A percentile compares a stretch with the other conserved stretches of the same genome.
These are phyloP conservation scores for Globisporangium paddicum DNA, from an alignment of 352 stramenopile species.

Conservation along the genomic window DNA sequence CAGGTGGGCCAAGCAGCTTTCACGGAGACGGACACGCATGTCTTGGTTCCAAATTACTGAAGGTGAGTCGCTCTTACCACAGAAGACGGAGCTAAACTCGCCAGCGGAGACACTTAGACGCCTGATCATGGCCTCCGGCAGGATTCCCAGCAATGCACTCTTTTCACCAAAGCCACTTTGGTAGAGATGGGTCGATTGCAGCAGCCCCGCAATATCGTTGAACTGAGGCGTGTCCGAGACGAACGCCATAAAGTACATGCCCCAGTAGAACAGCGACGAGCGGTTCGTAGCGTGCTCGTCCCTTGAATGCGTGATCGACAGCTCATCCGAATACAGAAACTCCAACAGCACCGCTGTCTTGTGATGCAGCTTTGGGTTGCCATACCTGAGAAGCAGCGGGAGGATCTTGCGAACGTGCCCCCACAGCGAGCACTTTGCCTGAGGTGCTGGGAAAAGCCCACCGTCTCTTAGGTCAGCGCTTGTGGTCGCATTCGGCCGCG, in stretches of 20 bases:
- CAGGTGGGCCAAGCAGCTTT: conserved; percentile 89
- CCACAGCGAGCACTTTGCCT: conserved; percentile 47
- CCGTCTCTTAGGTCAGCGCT: conserved; percentile 14
- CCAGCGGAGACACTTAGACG: conserved; percentile 77
- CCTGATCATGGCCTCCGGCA: conserved; percentile 90
- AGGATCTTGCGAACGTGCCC: conserved; percentile 40
- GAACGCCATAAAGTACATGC: conserved; percentile 78
- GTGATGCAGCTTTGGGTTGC: conserved; percentile 48
- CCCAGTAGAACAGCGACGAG: conserved; percentile 49
- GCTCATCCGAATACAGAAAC: conserved; percentile 44
- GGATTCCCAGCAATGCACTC: conserved; percentile 78
- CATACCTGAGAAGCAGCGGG: conserved; percentile 41
- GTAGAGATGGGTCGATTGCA: conserved; percentile 63
- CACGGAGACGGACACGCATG: conserved; percentile 89
- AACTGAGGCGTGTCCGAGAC: conserved; percentile 40
- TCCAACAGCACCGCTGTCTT: conserved; percentile 57
- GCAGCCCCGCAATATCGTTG: conserved; percentile 47
- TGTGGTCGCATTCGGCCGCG: conserved; percentile 8
- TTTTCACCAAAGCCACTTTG: conserved; percentile 44
- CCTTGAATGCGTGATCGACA: conserved; percentile 16
- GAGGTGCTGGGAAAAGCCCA: conserved; percentile 50
- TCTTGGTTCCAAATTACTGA: conserved; percentile 93
- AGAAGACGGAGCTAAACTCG: conserved; percentile 89
- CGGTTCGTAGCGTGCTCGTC: conserved; percentile 32
- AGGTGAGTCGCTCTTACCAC: conserved; percentile 77